Conservation (phyloP, 495 filamentous ascomycete species). For the Penicillium lividum region DNA sequence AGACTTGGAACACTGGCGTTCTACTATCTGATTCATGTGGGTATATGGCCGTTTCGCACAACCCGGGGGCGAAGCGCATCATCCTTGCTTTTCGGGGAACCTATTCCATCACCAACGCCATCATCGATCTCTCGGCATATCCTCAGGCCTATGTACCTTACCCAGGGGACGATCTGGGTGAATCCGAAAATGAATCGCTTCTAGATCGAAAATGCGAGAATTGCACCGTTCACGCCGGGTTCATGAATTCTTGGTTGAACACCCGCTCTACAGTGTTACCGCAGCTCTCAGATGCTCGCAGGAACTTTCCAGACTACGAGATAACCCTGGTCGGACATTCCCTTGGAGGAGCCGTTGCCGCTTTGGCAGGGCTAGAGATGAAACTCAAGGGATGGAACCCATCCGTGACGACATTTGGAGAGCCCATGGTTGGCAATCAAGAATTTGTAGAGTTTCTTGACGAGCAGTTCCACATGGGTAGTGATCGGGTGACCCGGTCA, state of each 20-base stretch:
- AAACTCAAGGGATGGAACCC: slow-evolving; percentile 66
- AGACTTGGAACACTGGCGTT: slow-evolving; percentile 89
- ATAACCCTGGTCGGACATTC: slow-evolving; percentile 86
- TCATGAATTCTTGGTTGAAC: slow-evolving; percentile 77
- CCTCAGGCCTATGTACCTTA: slow-evolving; percentile 93
- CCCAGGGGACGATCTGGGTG: slow-evolving; percentile 40
- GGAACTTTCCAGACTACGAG: slow-evolving; percentile 66
- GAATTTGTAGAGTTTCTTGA: slow-evolving; percentile 70
- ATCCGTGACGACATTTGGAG: slow-evolving; percentile 86
- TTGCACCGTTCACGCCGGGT: slow-evolving; percentile 91
- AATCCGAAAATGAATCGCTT: slow-evolving; percentile 16
- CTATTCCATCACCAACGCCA: slow-evolving; percentile 86
- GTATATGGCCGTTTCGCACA: slow-evolving; percentile 84
- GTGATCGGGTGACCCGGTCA: slow-evolving; percentile 1
- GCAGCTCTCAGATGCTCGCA: slow-evolving; percentile 52
- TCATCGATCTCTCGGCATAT: slow-evolving; percentile 81
- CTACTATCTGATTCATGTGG: slow-evolving; percentile 90
- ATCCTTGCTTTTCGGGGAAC: slow-evolving; percentile 95
- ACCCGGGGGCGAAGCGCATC: slow-evolving; percentile 59
- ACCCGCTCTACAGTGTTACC: slow-evolving; percentile 66
- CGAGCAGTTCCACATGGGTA: slow-evolving; percentile 56
- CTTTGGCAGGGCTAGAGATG: slow-evolving; percentile 81
- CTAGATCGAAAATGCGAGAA: slow-evolving; percentile 55
- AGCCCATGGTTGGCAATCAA: slow-evolving; percentile 81
- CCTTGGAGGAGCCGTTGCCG: slow-evolving; percentile 88